phyloP scores from a whole-genome alignment of 2,329 filamentous ascomycete genomes.

The Periconia sp. region DNA sequence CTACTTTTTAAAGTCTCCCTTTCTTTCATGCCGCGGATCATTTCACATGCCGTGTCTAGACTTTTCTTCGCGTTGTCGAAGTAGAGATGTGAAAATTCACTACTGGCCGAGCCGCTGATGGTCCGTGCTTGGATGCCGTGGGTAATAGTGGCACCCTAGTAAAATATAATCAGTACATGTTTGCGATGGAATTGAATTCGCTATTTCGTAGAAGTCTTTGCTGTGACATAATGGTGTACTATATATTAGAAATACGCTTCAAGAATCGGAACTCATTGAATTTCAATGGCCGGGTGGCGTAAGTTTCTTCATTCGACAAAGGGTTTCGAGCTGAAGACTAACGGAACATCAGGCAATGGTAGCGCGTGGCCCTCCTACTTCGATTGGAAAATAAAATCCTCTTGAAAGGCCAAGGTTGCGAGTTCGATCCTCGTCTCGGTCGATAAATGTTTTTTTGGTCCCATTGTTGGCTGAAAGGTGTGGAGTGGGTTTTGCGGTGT shows the following conservation, averaged over 20 bases:
- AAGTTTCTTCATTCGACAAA: too few species aligned
- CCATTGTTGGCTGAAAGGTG: not conserved
- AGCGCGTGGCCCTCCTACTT: not conserved
- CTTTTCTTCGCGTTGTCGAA: constrained; percentile 38
- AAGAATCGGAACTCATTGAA: not conserved
- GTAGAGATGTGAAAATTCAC: constrained; percentile 39
- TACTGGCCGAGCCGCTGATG: constrained; percentile 40
- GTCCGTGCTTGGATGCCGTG: constrained; percentile 41
- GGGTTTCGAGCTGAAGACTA: too few species aligned
- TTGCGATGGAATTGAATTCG: too few species aligned
- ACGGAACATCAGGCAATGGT: not conserved
- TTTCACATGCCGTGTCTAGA: constrained; percentile 29
- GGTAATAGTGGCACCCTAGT: constrained; percentile 35
- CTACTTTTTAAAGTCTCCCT: constrained; percentile 25
- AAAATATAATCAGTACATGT: too few species aligned
- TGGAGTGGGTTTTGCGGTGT: not conserved
- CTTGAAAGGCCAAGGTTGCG: not conserved
- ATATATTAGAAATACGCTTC: too few species aligned
- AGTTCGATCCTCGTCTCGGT: not conserved
- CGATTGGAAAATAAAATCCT: too few species aligned
- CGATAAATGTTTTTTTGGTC: not conserved
- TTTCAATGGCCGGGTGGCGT: too few species aligned
- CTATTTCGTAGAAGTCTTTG: too few species aligned
- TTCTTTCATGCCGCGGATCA: constrained; percentile 30
- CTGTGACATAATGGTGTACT: too few species aligned